phyloP scores from a whole-genome alignment of 805 yeast genomes.

The Pichia nakasei region DNA sequence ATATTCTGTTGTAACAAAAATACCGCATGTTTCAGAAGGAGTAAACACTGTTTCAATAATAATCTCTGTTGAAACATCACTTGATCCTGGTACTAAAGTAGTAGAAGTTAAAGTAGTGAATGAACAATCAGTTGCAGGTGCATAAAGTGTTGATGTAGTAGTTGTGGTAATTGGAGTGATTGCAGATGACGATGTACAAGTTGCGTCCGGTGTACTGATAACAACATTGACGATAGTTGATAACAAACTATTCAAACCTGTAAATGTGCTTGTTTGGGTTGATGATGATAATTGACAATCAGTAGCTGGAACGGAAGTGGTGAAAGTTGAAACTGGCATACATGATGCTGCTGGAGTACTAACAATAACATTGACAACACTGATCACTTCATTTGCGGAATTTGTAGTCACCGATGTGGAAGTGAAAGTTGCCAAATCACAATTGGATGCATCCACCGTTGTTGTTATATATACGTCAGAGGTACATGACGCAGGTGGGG shows the following conservation, averaged over 20 bases:
- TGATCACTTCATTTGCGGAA: background rate
- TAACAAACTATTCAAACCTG: background rate
- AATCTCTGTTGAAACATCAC: background rate
- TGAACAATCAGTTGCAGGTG: constrained; percentile 2
- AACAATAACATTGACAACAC: background rate
- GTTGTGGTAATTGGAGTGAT: background rate
- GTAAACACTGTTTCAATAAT: constrained; percentile 3
- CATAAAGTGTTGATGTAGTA: background rate
- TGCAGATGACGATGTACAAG: background rate
- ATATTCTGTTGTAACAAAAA: background rate
- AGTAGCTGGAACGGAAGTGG: background rate
- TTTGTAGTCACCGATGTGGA: background rate
- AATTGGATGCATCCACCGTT: background rate
- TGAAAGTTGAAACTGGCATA: background rate
- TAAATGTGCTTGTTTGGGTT: background rate
- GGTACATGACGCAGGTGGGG: background rate
- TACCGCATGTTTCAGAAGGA: constrained; percentile 1
- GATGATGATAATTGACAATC: background rate
- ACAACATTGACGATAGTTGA: background rate
- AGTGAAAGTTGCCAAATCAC: background rate
- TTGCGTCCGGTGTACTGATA: background rate
- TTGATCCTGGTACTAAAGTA: background rate
- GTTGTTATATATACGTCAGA: background rate
- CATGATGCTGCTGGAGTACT: background rate
- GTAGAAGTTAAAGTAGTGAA: background rate